Evolutionary conservation across 1,139 yeast species (phyloP).

Genomic region (Hemisphaericaspora xylanilytica): DNA sequence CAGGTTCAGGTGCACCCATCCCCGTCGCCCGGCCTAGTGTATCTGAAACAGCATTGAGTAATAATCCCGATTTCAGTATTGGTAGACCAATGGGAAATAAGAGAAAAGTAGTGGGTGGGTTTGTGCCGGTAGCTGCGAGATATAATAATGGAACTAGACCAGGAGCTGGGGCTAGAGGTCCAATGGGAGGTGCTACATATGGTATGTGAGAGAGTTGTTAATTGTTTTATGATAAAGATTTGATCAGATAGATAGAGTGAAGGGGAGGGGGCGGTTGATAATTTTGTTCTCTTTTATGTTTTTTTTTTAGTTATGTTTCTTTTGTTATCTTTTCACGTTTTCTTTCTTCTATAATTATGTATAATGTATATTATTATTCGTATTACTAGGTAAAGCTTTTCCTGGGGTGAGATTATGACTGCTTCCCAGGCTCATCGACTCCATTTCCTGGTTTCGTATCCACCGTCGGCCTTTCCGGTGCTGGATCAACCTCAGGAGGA

Average conservation of each 20-base stretch:
- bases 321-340: no score
- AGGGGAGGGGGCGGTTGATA: no score
- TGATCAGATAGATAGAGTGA: no score
- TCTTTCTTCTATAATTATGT: slow-evolving; percentile 1
- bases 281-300: slow-evolving; percentile 1
- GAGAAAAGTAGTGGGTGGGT: slow-evolving; percentile 11
- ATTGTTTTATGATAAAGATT: no score
- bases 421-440: slow-evolving; percentile 7
- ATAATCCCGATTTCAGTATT: slow-evolving; percentile 53
- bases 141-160: slow-evolving; percentile 15
- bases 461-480: slow-evolving; percentile 4
- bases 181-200: slow-evolving; percentile 14
- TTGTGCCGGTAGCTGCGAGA: slow-evolving; percentile 20
- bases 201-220: slow-evolving; percentile 13
- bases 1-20: slow-evolving; percentile 1
- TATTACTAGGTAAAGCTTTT: not conserved
- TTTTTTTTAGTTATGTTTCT: slow-evolving; percentile 1
- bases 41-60: slow-evolving; percentile 48
- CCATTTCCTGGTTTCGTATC: slow-evolving; percentile 6
- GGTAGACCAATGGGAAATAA: slow-evolving; percentile 18
- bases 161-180: slow-evolving; percentile 14
- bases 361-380: slow-evolving; percentile 2
- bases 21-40: slow-evolving; percentile 28
- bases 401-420: not conserved
- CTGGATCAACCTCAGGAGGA: slow-evolving; percentile 1